Percentiles rank a stretch among this genome's conserved stretches.
phyloP scores from a whole-genome alignment of 805 yeast genomes.

The Wickerhamiella bombiphila region DNA sequence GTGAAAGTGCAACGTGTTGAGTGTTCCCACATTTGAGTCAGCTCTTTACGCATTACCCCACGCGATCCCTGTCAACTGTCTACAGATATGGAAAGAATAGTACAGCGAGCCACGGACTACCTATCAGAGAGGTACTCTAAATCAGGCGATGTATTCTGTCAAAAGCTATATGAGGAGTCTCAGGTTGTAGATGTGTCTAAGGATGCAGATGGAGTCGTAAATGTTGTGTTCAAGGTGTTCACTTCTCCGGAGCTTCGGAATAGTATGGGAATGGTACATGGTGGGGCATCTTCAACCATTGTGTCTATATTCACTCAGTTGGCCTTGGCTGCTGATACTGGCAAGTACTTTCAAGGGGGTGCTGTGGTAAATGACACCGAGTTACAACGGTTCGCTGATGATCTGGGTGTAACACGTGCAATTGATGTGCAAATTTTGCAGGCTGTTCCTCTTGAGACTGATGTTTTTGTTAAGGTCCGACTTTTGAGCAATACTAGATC shows the following conservation, averaged over 20 bases:
- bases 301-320: conserved; percentile 17
- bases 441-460: conserved; percentile 19
- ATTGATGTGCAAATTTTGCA: conserved; percentile 19
- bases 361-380: conserved; percentile 12
- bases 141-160: conserved; percentile 9
- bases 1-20: too few species aligned
- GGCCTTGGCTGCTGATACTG: conserved; percentile 17
- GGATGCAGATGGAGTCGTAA: conserved; percentile 9
- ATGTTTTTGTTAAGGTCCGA: conserved; percentile 14
- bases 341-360: conserved; percentile 16
- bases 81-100: conserved; percentile 3
- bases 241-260: conserved; percentile 17
- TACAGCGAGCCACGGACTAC: conserved; percentile 7
- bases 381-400: conserved; percentile 6
- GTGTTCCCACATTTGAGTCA: too few species aligned
- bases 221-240: conserved; percentile 14
- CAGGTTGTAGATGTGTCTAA: conserved; percentile 7
- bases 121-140: conserved; percentile 4
- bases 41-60: too few species aligned
- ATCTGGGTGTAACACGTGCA: conserved; percentile 20
- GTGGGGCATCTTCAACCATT: conserved; percentile 23
- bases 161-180: conserved; percentile 9
- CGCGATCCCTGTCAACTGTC: too few species aligned
- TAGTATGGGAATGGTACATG: conserved; percentile 20
- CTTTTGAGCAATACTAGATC: conserved; percentile 19